Percentiles rank a stretch among this genome's conserved stretches.
These are phyloP conservation scores for Phialemonium atrogriseum DNA, from an alignment of 2,329 filamentous ascomycete species.

Conservation along the genomic window DNA sequence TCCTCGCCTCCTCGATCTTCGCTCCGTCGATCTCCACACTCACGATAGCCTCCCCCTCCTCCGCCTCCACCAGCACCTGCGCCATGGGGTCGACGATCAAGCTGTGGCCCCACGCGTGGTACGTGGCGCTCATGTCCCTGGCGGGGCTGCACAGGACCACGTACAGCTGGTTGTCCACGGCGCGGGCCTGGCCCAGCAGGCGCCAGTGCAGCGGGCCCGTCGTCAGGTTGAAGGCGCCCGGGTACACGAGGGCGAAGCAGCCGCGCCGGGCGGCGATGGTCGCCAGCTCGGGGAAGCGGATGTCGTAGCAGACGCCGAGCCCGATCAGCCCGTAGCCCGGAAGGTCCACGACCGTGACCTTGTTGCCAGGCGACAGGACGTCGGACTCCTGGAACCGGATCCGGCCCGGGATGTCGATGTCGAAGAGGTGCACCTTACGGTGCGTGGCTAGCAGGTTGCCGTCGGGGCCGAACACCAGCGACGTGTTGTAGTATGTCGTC, in stretches of 20 bases:
- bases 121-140: conserved; percentile 65
- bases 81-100: conserved; percentile 85
- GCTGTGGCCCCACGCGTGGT: conserved; percentile 89
- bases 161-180: conserved; percentile 90
- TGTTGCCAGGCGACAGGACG: conserved; percentile 76
- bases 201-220: conserved; percentile 91
- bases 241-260: conserved; percentile 85
- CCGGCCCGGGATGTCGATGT: conserved; percentile 94
- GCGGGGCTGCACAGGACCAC: conserved; percentile 90
- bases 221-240: conserved; percentile 93
- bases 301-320: conserved; percentile 93
- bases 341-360: conserved; percentile 76
- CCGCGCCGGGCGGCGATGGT: conserved; percentile 79
- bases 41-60: conserved; percentile 68
- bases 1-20: conserved; percentile 66
- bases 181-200: conserved; percentile 71
- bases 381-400: conserved; percentile 89
- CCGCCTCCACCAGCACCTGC: conserved; percentile 68
- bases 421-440: conserved; percentile 92
- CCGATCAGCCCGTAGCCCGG: conserved; percentile 83
- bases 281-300: conserved; percentile 91
- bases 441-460: conserved; percentile 80
- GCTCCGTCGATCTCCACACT: conserved; percentile 61
- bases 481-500: conserved; percentile 82
- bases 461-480: conserved; percentile 68